phyloP scores from a whole-genome alignment of 805 yeast genomes.

The Suhomyces sp. region DNA sequence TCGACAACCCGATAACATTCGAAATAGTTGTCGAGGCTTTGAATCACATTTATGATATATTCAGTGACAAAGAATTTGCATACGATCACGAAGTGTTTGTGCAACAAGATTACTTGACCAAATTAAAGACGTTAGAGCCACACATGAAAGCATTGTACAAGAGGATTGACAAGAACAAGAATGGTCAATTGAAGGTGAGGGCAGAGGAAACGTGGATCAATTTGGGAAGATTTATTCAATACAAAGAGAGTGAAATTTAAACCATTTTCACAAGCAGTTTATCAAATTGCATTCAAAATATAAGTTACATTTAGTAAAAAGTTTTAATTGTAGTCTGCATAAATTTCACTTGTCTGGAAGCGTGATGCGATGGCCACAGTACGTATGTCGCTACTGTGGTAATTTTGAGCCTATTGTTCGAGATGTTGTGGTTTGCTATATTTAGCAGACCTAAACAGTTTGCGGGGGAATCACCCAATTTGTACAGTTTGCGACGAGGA shows the following conservation, averaged over 20 bases:
- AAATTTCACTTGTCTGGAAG: no score
- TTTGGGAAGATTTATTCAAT: constrained; percentile 71
- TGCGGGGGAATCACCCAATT: no score
- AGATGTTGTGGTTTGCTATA: no score
- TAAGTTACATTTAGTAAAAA: no score
- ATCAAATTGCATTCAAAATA: background rate
- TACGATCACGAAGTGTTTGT: constrained; percentile 74
- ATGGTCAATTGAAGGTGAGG: constrained; percentile 52
- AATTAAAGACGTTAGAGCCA: constrained; percentile 43
- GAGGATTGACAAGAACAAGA: constrained; percentile 62
- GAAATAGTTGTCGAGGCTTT: constrained; percentile 56
- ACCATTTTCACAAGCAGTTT: no score
- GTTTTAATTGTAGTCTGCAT: no score
- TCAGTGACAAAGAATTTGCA: constrained; percentile 64
- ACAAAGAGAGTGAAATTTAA: constrained; percentile 52
- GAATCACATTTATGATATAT: constrained; percentile 71
- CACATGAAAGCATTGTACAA: constrained; percentile 54
- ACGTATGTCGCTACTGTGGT: no score
- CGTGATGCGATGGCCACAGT: background rate
- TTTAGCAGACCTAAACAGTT: no score
- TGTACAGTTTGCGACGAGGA: no score
- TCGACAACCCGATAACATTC: constrained; percentile 15
- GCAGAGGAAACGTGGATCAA: constrained; percentile 69
- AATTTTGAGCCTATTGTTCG: background rate
- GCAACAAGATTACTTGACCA: constrained; percentile 42